Base-by-base conservation (phyloP, 2,329 filamentous ascomycete species). In the Sclerotinia spermophila region DNA sequence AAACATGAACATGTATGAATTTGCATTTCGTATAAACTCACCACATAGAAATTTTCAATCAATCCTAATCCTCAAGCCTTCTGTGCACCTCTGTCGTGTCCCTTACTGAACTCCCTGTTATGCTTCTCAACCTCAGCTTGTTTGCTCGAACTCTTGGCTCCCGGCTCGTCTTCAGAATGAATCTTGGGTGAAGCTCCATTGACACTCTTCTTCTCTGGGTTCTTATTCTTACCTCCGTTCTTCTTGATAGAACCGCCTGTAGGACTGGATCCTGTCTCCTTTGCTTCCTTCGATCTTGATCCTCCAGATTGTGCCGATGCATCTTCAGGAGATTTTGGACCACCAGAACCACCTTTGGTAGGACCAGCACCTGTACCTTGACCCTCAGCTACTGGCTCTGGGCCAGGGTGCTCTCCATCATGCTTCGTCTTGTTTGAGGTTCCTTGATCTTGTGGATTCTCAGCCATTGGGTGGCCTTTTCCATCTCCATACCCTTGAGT, bases 121-220 rank as follows among this genome's bases (percentile, higher is more conserved):
- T 90, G 87, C 79, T 82, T 77, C 67, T 87, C 83, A 24, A 89
- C 87, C 79, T 89, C 86, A 58, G 80, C 80, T 78, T 84, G 82
- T 79, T 88, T 85, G 77, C 85, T 85, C 71, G 80, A 66, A 67
- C 71, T 75, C 5, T 67, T 61, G 3, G 67, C 62, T 38, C 70
- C 72, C 38, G 74, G 73, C 55, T 80, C 76, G 42, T 68, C 61
- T 30, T 69, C 51, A 7, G 72, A 68, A 38, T 71, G 48, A 19
- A 76, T 71, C 61, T 74, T 75, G 5, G 76, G 73, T 35, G 69
- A 68, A 21, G 66, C 42, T 24, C 70, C 71, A 3, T 69, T 24
- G 45, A 69, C 45, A 7, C 45, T 69, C 5, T 53, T 69, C 21
- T 69, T 38, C 24, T 42, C 5, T n/a, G 38, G 48, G 0, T 65